Base-by-base conservation (phyloP, 2,329 filamentous ascomycete species). In the Epichloe amarillans region DNA sequence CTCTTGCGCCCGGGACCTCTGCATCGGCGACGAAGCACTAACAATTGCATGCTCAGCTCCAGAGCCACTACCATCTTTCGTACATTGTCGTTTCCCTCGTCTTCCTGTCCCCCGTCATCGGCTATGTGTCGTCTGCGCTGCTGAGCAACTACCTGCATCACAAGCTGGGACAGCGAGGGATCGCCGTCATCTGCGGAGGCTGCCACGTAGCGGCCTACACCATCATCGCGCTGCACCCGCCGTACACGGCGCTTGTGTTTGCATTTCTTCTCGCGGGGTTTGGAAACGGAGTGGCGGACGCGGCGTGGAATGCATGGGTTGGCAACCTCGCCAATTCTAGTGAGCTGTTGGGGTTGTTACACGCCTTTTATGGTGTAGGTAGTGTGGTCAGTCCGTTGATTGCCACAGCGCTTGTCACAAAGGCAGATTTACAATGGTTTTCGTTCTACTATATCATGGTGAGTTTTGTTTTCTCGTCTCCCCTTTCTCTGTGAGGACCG, bases 391-490 rank as follows among this genome's bases (percentile, higher is more conserved):
- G 78, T n/a, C 85, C 85, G 0, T 62, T 88, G 3, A 75, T 88
- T 46, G 83, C 84, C 0, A 88, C 85, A 0, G 75, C 75, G 0
- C 77, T 90, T 73, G 79, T 88, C 38, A 80, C 80, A 0, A 79
- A 79, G 58, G 79, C 69, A 0, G 57, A 69, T 5, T 55, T 83
- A 47, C 71, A 71, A 0, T 90, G 85, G 85, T 86, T 83, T 57
- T 70, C 71, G 2, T 89, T 84, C 61, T 90, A 88, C 64, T 88
- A 87, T 60, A 67, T 88, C 42, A 85, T 88, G 82, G 79, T 84
- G 59, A 54, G 73, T 61, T 23, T 15, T 23, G 33, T 26, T 44
- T 5, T 26, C 39, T 10, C 26, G 26, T 4, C 0, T 11, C 26
- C 26, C 26, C 26, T 11, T 11, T 30, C 11, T 11, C 26, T 30